Conservation (phyloP, 2,329 filamentous ascomycete species). For the Grosmannia clavigera region DNA sequence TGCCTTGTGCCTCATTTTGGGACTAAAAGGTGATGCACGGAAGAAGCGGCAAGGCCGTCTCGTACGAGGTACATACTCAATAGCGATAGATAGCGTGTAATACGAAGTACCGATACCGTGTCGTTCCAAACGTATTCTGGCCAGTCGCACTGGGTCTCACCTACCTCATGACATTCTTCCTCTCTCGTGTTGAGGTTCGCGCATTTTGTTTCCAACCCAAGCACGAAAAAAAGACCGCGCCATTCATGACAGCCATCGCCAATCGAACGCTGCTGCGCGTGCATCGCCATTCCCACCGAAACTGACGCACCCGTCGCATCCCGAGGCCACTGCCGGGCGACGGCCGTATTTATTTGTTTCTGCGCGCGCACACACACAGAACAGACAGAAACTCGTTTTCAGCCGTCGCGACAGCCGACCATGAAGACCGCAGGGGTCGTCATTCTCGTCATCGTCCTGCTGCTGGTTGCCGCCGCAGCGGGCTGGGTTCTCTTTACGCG, state of each 20-base stretch:
- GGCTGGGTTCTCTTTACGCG: constrained; percentile 63
- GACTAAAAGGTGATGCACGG: no score
- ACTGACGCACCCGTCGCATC: neutral
- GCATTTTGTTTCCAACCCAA: neutral
- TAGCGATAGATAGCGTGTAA: no score
- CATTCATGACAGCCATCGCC: neutral
- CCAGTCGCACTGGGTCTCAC: no score
- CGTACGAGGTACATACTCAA: no score
- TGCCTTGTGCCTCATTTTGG: no score
- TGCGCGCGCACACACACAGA: neutral
- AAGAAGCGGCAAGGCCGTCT: no score
- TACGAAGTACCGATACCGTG: no score
- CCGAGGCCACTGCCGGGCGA: neutral
- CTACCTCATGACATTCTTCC: no score
- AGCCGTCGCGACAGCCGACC: constrained; percentile 9
- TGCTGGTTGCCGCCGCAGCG: constrained; percentile 41
- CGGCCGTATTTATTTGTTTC: neutral
- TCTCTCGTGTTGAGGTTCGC: neutral
- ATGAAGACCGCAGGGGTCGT: constrained; percentile 55
- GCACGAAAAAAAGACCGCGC: neutral
- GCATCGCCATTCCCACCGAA: neutral
- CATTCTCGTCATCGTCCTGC: constrained; percentile 58
- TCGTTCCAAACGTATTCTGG: no score
- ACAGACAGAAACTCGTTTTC: no score
- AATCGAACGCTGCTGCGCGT: neutral